Base-by-base conservation (phyloP, 2,329 filamentous ascomycete species). In the Diaporthe vaccinii region DNA sequence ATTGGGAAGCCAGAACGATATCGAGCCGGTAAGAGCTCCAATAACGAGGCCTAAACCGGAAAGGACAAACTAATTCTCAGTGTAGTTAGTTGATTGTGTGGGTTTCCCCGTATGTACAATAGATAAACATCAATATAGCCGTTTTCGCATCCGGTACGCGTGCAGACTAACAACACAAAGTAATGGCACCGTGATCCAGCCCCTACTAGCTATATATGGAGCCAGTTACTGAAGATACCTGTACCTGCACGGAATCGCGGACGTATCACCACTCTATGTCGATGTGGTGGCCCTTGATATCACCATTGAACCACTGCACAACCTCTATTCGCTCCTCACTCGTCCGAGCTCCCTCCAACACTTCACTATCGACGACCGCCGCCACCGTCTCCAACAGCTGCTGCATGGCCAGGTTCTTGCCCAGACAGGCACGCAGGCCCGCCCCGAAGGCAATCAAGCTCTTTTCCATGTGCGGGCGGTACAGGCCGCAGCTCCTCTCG, bases 391-490 rank as follows among this genome's bases (percentile, higher is more conserved):
- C 28, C 25, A 65, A 55, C 12, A 79, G 61, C 53, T 78, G 78
- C 4, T 75, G 51, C n/a, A 59, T 74, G 8, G 74, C 78, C 0
- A 79, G 65, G 44, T 79, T 79, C 57, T 76, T 76, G 0, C 74
- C 79, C 4, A 80, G 76, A 68, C 79, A 80, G 9, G 78, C 78
- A 2, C 79, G 77, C n/a, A 46, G 51, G 6, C 79, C 79, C 41
- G 78, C 74, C 8, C 78, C 79, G 53, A 79, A 80, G 8, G 77
- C 74, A 36, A 79, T 77, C 39, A 78, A 73, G n/a, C 59, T 49
- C 1, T 46, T 28, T 4, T 77, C 75, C 44, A 59, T 67, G 3
- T 41, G 28, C 14, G 34, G 68, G 1, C 68, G 58, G 25, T 44
- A 31, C 67, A 61, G 39, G 1, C 28, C 49, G n/a, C 34, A 57